Evolutionary conservation across 768 basidiomycete species (phyloP).

Genomic region (Sarcomyxa edulis): DNA sequence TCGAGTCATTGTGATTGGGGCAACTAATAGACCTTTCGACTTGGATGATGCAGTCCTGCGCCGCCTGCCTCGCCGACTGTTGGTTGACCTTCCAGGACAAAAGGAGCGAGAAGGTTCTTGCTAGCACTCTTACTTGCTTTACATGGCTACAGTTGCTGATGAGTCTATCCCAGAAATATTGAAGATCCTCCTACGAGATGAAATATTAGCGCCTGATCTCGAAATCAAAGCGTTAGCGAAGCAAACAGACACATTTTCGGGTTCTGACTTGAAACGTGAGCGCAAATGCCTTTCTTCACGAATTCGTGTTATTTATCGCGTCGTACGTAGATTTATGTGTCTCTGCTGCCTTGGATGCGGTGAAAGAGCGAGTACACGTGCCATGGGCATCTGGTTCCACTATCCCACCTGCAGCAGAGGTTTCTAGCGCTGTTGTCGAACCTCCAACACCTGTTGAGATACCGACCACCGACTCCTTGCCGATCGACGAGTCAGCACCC

Average conservation of each 20-base stretch:
- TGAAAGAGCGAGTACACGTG: slow-evolving; percentile 77
- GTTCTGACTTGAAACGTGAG: slow-evolving; percentile 92
- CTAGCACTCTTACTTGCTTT: not conserved
- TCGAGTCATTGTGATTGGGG: slow-evolving; percentile 86
- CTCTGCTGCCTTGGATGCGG: slow-evolving; percentile 84
- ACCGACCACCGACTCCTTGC: slow-evolving; percentile 2
- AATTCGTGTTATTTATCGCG: slow-evolving; percentile 8
- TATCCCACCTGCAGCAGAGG: slow-evolving; percentile 5
- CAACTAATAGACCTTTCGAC: slow-evolving; percentile 90
- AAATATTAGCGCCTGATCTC: slow-evolving; percentile 60
- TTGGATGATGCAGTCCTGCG: slow-evolving; percentile 89
- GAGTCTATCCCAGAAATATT: slow-evolving; percentile 60
- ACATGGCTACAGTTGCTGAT: slow-evolving; percentile 4
- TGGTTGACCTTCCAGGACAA: slow-evolving; percentile 86
- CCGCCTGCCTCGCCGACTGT: slow-evolving; percentile 77
- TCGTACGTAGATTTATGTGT: slow-evolving; percentile 77
- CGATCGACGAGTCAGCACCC: not conserved
- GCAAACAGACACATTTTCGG: slow-evolving; percentile 84
- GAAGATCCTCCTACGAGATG: slow-evolving; percentile 81
- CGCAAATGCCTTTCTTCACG: slow-evolving; percentile 9
- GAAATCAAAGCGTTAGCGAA: slow-evolving; percentile 56
- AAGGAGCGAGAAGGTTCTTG: slow-evolving; percentile 76
- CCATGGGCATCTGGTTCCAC: slow-evolving; percentile 53
- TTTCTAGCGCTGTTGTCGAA: too few species aligned
- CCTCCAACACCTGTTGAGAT: slow-evolving; percentile 14